Base-by-base conservation (phyloP, 192 early-diverging fungal genomes). In the Rhizoclosmatium sp. region DNA sequence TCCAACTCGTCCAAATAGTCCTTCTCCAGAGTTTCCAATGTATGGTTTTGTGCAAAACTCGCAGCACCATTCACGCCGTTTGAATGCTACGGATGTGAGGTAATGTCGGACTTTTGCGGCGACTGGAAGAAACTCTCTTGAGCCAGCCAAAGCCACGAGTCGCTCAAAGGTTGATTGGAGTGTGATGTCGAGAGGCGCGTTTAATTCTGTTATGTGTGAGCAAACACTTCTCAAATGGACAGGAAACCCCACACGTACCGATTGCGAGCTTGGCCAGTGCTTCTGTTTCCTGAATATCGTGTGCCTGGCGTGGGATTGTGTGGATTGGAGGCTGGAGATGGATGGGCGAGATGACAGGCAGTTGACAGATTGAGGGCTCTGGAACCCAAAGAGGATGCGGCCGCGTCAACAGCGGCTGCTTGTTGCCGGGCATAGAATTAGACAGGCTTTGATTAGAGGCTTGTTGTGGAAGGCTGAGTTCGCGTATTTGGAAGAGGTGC, bases 131-230 rank as follows among this genome's bases (percentile, higher is more conserved):
- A 59, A 62, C 23, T 75, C 73, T 21, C 42, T 44, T 7, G 73
- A 64, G 7, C 73, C 73, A 12, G 73, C 61, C 1, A 75, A 19
- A 23, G 73, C 61, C 5, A 64, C 61, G n/a, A 75, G 45, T 21
- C 73, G 48, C 59, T 75, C 59, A 64, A 75, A 75, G 2, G 73
- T 64, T n/a, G 73, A 75, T 61, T 62, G 73, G 5, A 75, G n/a
- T 45, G 73, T 54, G 51, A 54, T 54, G 51, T 54, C 51, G 16
- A 72, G 16, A 0, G 70, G 70, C 14, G 70, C 16, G 19, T 72
- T 51, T 4, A 72, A 51, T 39, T 72, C 70, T 72, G 70, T 2
- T 41, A 31, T 46, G 5, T 45, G 46, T 48, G 44, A 69, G 3
- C 12, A 12, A 47, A 46, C 9, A 5, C 9, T 69, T 12, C 23